A percentile compares a stretch with the other conserved stretches of the same genome.
Evolutionary conservation across 2,329 filamentous ascomycete species (phyloP).

Genomic region (Cercospora sesami): DNA sequence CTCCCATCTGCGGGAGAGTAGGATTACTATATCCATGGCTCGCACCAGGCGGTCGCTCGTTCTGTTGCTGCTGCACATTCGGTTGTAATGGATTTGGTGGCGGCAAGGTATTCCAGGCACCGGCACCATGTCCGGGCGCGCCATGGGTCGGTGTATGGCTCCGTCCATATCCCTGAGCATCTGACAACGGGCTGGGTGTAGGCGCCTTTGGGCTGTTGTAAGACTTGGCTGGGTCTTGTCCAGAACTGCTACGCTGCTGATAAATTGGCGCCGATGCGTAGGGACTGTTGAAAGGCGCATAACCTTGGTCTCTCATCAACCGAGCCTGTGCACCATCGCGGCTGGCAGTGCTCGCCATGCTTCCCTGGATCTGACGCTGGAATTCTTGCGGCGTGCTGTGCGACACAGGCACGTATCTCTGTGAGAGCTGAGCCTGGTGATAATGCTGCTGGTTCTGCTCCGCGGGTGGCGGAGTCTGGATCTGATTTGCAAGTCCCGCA

Average conservation of each 20-base stretch:
- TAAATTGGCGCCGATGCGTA: conserved; percentile 16
- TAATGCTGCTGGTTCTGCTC: conserved; percentile 24
- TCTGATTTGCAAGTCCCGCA: conserved; percentile 24
- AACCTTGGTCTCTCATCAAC: conserved; percentile 38
- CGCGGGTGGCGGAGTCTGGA: conserved; percentile 25
- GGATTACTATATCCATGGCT: conserved; percentile 29
- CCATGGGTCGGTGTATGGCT: conserved; percentile 26
- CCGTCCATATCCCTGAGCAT: conserved; percentile 31
- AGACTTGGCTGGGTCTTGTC: conserved; percentile 32
- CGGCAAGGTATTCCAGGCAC: conserved; percentile 27
- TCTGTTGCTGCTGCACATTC: conserved; percentile 1
- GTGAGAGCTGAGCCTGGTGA: conserved; percentile 14
- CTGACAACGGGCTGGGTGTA: conserved; percentile 37
- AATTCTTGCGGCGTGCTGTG: conserved; percentile 49
- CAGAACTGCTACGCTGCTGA: conserved; percentile 30
- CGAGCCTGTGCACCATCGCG: conserved; percentile 39
- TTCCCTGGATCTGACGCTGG: conserved; percentile 36
- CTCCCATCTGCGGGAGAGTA: conserved; percentile 36
- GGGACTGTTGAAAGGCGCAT: conserved; percentile 22
- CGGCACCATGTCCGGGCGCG: background rate
- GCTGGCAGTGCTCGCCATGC: conserved; percentile 36
- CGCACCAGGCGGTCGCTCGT: conserved; percentile 17
- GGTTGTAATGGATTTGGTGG: conserved; percentile 16
- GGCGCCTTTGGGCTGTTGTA: conserved; percentile 38
- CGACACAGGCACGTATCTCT: conserved; percentile 23